Percentiles rank a stretch among this genome's conserved stretches.
Conservation (phyloP, 73 alveolate genomes). For the Stentor roeselii region DNA sequence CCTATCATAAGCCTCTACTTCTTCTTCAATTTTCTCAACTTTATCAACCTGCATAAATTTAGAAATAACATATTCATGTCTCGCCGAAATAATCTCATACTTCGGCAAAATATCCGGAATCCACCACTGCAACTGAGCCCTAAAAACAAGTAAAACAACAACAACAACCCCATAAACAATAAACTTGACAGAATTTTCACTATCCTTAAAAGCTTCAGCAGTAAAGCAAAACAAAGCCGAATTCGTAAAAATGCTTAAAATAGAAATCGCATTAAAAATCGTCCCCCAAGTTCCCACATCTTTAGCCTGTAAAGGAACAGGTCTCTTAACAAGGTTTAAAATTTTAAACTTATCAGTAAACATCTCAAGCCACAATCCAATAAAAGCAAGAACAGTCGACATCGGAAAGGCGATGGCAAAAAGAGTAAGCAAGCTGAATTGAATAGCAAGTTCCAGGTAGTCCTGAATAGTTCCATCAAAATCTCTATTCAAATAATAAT, state of each 20-base stretch:
- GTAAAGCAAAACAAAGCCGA: conserved; percentile 34
- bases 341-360: conserved; percentile 39
- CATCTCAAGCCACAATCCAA: conserved; percentile 28
- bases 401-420: conserved; percentile 57
- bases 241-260: conserved; percentile 41
- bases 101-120: conserved; percentile 10
- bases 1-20: too few species aligned
- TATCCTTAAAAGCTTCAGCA: not conserved
- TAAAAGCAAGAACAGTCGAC: conserved; percentile 40
- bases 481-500: conserved; percentile 41
- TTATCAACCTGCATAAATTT: too few species aligned
- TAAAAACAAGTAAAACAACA: not conserved
- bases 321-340: conserved; percentile 46
- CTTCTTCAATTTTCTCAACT: too few species aligned
- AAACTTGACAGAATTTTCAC: conserved; percentile 7
- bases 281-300: conserved; percentile 49
- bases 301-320: conserved; percentile 48
- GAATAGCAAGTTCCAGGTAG: conserved; percentile 46
- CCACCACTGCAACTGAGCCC: not conserved
- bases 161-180: not conserved
- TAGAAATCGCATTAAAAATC: conserved; percentile 35
- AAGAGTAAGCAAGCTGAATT: conserved; percentile 42
- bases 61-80: conserved; percentile 3
- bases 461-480: conserved; percentile 53
- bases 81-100: not conserved